Conservation (phyloP, 768 basidiomycete species). For the Tricholoma terreum region DNA sequence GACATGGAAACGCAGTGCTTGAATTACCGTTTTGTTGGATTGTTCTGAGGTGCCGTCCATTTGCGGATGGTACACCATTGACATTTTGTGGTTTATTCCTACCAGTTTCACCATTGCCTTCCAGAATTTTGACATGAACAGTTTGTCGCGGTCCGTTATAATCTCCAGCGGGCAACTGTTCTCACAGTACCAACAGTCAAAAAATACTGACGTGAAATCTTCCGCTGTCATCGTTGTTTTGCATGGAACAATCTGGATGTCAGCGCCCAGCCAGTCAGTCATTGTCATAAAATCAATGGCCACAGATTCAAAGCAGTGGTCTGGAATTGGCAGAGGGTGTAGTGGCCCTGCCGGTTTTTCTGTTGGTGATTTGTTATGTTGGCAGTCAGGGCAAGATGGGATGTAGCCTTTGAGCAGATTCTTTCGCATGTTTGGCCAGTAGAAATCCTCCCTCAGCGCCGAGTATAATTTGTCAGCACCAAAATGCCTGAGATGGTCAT, state of each 20-base stretch:
- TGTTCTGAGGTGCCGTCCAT: no score
- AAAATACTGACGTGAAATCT: slow-evolving; percentile 21
- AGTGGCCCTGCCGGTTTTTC: background rate
- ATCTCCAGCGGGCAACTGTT: slow-evolving; percentile 29
- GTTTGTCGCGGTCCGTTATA: slow-evolving; percentile 30
- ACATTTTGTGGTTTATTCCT: no score
- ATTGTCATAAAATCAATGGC: slow-evolving; percentile 30
- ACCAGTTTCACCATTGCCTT: no score
- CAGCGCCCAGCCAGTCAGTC: slow-evolving; percentile 14
- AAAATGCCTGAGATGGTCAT: no score
- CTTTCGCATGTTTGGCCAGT: no score
- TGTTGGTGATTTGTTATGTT: background rate
- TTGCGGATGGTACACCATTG: background rate
- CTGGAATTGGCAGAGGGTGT: background rate
- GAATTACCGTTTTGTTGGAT: background rate
- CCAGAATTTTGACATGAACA: no score
- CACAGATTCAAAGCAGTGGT: slow-evolving; percentile 20
- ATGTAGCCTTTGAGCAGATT: no score
- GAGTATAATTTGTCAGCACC: no score
- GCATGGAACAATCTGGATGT: slow-evolving; percentile 3
- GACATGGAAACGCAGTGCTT: background rate
- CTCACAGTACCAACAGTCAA: slow-evolving; percentile 27
- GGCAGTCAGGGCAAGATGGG: background rate
- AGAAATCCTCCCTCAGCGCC: no score
- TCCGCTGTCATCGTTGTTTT: slow-evolving; percentile 15